A percentile compares a stretch with the other conserved stretches of the same genome.
Conservation (phyloP, 257 asterid species). For the Solanum chilense region DNA sequence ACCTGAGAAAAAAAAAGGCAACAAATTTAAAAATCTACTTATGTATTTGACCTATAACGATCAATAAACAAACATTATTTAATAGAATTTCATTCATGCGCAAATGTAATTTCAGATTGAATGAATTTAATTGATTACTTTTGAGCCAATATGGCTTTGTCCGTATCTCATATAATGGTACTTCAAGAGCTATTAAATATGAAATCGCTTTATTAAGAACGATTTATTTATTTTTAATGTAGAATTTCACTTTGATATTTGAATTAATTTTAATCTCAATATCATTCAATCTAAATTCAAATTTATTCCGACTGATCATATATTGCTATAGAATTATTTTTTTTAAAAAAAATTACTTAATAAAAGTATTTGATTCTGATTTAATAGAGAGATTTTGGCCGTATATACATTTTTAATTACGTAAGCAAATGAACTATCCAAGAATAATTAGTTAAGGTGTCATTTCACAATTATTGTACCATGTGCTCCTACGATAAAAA, state of each 20-base stretch:
- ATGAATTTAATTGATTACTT: neutral
- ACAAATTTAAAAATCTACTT: too few relatives aligned
- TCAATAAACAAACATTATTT: neutral
- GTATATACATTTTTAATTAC: neutral
- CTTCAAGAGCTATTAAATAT: rapidly evolving
- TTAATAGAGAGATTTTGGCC: neutral
- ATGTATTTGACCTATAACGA: too few relatives aligned
- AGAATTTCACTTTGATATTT: too few relatives aligned
- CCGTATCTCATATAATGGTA: too few relatives aligned
- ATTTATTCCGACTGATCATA: neutral
- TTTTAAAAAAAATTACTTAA: neutral
- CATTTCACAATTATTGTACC: neutral
- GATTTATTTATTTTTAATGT: neutral
- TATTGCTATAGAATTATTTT: too few relatives aligned
- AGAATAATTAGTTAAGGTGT: neutral
- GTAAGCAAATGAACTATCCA: neutral
- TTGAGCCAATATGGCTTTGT: neutral
- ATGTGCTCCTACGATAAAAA: neutral
- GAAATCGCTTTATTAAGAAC: neutral
- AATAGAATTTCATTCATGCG: neutral
- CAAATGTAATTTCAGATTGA: neutral
- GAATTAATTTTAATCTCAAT: neutral
- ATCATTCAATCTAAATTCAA: too few relatives aligned
- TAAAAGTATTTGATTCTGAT: neutral
- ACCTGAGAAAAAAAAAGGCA: too few relatives aligned